Evolutionary conservation across 2,329 filamentous ascomycete genomes (phyloP), one percentile per base, ranked within the genome.

Genomic region (Colletotrichum plurivorum): DNA sequence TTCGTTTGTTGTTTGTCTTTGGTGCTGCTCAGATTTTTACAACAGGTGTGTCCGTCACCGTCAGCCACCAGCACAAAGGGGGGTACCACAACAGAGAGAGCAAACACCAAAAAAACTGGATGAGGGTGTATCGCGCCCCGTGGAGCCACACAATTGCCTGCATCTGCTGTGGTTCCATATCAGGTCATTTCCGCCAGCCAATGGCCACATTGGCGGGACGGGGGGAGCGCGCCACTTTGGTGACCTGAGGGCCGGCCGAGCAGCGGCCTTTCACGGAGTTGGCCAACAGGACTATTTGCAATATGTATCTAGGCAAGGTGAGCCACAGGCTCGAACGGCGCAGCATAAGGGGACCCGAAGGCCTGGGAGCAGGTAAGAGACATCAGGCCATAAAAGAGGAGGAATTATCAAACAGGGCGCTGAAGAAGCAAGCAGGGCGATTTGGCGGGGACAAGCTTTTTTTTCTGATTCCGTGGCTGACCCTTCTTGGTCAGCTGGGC

Each of bases 121-220:
- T 43, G 31, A 12, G 43, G 31, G 25, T 58, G 60, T 48, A 36
- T 54, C 41, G 53, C 27, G 64, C 61, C 27, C 39, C 46, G 36
- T 66, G 62, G 62, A 66, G 60, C 48, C n/a, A 67, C 57, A 49
- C 61, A 57, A 61, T 54, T 43, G 62, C 51, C 45, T 43, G 63
- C 56, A 67, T 48, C 63, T 57, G 52, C 27, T 36, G 49, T 62
- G 51, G 56, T 57, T 27, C 67, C 51, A 67, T 62, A 62, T 57
- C 67, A 61, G 63, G 45, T 58, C 67, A 69, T 67, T 67, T 52
- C 41, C 15, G 63, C 63, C 46, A 62, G 53, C 56, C 67, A 67
- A 62, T 69, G 67, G 67, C 67, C 39, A 45, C 56, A 61, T 69
- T 58, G 52, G 56, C 45, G 48, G 67, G 36, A 41, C 55, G 22